These are phyloP conservation scores for Exophiala spinifera DNA, from an alignment of 2,329 filamentous ascomycete genomes.

Conservation along the genomic window DNA sequence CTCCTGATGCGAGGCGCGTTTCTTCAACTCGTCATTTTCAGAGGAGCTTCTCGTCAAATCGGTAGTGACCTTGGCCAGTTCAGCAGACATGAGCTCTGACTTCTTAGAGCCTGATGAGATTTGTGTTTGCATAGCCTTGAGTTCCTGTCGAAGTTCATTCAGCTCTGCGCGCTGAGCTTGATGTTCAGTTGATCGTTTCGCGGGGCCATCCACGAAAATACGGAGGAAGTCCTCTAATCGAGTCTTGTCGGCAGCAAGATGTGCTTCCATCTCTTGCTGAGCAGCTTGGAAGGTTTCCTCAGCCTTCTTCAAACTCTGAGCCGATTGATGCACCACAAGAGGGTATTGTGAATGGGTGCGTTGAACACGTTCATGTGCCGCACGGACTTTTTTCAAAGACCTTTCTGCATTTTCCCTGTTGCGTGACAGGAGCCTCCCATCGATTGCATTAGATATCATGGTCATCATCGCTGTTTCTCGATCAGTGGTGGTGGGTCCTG, in stretches of 20 bases:
- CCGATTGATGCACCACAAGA: conserved; percentile 10
- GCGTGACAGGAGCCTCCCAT: background rate
- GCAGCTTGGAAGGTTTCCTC: conserved; percentile 1
- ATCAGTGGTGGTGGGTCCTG: background rate
- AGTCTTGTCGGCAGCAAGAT: background rate
- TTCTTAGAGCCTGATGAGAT: background rate
- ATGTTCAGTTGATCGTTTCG: background rate
- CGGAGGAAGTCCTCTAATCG: conserved; percentile 1
- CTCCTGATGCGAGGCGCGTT: background rate
- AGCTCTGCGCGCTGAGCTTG: background rate
- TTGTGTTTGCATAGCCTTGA: background rate
- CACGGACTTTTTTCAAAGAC: background rate
- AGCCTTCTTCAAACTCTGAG: conserved; percentile 1
- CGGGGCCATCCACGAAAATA: background rate
- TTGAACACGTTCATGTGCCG: conserved; percentile 6
- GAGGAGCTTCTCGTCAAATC: background rate
- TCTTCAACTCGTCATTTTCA: background rate
- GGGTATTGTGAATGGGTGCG: conserved; percentile 5
- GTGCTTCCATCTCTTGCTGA: conserved; percentile 1
- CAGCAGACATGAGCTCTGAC: background rate
- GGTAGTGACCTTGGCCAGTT: background rate
- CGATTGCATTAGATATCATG: background rate
- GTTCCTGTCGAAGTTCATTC: background rate
- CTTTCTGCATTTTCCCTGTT: background rate
- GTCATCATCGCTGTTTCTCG: conserved; percentile 2